Evolutionary conservation across 306 rosid species (phyloP).

Genomic region (Cucumis melo): DNA sequence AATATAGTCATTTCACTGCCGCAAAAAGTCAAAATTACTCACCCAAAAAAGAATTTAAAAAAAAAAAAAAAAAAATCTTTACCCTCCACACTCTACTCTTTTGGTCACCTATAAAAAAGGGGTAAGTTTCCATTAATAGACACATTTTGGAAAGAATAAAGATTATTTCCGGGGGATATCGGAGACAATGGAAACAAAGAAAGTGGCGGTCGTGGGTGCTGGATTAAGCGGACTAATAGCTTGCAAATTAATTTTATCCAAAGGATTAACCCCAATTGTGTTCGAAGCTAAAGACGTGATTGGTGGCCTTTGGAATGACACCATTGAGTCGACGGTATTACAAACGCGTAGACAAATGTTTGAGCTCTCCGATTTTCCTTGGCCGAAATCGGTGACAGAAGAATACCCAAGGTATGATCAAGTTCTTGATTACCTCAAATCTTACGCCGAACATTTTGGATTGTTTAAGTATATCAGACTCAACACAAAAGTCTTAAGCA

Average conservation of each 20-base stretch:
- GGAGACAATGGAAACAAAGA: conserved; percentile 1
- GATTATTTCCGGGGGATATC: not conserved
- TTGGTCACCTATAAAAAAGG: too few relatives aligned
- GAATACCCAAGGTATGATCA: conserved; percentile 5
- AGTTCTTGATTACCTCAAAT: conserved; percentile 11
- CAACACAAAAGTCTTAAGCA: conserved; percentile 8
- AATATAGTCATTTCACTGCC: too few relatives aligned
- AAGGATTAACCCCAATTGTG: conserved; percentile 12
- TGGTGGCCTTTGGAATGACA: conserved; percentile 20
- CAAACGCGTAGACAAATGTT: conserved; percentile 13
- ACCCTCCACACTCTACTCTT: too few relatives aligned
- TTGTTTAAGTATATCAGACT: conserved; percentile 6
- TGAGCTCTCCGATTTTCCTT: conserved; percentile 17
- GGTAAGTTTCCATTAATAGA: too few relatives aligned
- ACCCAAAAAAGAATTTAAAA: too few relatives aligned
- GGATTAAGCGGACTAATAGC: conserved; percentile 20
- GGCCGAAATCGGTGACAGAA: conserved; percentile 12
- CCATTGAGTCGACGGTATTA: conserved; percentile 11
- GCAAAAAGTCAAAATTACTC: too few relatives aligned
- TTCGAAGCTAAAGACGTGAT: conserved; percentile 7
- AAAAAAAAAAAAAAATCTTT: too few relatives aligned
- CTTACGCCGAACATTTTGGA: conserved; percentile 13
- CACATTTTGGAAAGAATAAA: too few relatives aligned
- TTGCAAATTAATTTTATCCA: conserved; percentile 11
- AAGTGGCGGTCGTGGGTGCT: conserved; percentile 13